Evolutionary conservation across 2,329 filamentous ascomycete genomes (phyloP), one percentile per base, ranked within the genome.

Genomic region (Gaeumannomyces sp.): DNA sequence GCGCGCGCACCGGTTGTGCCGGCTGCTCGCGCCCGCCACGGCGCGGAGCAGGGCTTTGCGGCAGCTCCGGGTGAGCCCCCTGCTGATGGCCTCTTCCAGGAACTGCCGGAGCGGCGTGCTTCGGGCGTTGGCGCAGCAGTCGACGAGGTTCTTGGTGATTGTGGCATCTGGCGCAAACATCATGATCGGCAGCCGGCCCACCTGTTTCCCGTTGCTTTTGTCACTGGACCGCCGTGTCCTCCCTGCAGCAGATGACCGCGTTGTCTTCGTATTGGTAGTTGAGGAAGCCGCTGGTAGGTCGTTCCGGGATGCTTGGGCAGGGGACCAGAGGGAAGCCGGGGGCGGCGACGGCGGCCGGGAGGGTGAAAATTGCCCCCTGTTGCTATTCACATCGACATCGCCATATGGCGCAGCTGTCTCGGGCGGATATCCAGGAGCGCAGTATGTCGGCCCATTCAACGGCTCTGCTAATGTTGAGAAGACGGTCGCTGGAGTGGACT

Each of bases 1-100:
- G 38, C 60, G 60, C 38, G 45, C 60, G 38, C 60, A 62, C n/a
- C 50, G 35, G 38, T 28, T 53, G 14, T 62, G 60, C 29, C 27
- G 8, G 8, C 38, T 62, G 60, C 38, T 53, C 11, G n/a, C 27
- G 38, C 60, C 38, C 16, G 25, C 14, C 6, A 62, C 60, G 27
- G 38, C 35, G 4, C n/a, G 38, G 60, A 62, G 28, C 38, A 38
- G 50, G 27, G 60, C 60, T 28, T 31, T 45, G 13, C 38, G 25
- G 38, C 60, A 62, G 38, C 16, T 28, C 25, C 35, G 27, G 25
- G 28, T 45, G 38, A 62, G 35, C 27, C 16, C 25, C 6, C 60
- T 38, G 35, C n/a, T 45, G 4, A 62, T 11, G 22, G 38, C 35
- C 38, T 29, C 60, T 6, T 62, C 60, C 14, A 62, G 50, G 35